phyloP scores from a whole-genome alignment of 75 land plant species.

The Pseudotsuga menziesii region DNA sequence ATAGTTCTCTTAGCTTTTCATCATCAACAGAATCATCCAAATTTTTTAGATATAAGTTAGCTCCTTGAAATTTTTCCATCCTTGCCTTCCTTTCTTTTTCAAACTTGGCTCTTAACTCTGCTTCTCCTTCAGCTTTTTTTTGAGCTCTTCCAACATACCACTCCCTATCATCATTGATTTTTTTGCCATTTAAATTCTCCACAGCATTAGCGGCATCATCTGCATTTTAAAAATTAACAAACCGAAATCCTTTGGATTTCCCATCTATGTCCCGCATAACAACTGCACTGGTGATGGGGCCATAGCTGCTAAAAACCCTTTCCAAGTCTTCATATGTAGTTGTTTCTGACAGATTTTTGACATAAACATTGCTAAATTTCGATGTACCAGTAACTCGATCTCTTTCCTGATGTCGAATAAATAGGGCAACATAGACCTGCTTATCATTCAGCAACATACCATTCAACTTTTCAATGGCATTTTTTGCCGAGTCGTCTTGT shows the following conservation, averaged over 20 bases:
- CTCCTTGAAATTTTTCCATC: constrained; percentile 50
- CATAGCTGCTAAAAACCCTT: constrained; percentile 48
- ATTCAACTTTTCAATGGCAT: constrained; percentile 62
- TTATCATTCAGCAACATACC: constrained; percentile 70
- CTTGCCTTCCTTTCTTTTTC: constrained; percentile 51
- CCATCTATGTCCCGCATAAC: constrained; percentile 71
- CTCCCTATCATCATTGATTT: constrained; percentile 38
- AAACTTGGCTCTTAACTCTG: constrained; percentile 54
- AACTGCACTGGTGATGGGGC: constrained; percentile 64
- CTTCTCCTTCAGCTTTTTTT: constrained; percentile 70
- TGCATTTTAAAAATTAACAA: constrained; percentile 63
- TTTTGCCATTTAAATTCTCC: constrained; percentile 46
- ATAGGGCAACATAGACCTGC: constrained; percentile 63
- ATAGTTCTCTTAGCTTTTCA: constrained; percentile 59
- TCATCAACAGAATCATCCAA: constrained; percentile 60
- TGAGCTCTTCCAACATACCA: constrained; percentile 81
- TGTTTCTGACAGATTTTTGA: constrained; percentile 50
- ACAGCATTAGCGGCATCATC: constrained; percentile 68
- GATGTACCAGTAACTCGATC: constrained; percentile 29
- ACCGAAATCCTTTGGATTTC: constrained; percentile 67
- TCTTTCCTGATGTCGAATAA: constrained; percentile 68
- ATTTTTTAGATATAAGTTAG: constrained; percentile 77
- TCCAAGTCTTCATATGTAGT: constrained; percentile 53
- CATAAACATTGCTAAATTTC: constrained; percentile 79
- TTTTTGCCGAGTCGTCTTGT: constrained; percentile 56